These are phyloP conservation scores for Xylariaceae sp. DNA, from an alignment of 2,329 filamentous ascomycete species.

Conservation along the genomic window DNA sequence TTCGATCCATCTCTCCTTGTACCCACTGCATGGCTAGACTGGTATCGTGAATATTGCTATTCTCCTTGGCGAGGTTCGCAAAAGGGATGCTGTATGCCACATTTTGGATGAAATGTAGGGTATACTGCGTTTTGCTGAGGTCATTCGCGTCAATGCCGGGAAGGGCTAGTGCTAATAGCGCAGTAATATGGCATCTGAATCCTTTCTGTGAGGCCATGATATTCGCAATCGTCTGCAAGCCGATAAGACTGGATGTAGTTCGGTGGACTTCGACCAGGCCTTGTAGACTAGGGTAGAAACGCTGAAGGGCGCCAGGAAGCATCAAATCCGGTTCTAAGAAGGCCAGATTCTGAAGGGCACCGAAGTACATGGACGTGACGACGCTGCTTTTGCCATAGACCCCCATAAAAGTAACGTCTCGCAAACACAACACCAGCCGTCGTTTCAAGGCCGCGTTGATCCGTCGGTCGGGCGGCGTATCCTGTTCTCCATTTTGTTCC, in stretches of 20 bases:
- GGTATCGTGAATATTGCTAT: slow-evolving; percentile 63
- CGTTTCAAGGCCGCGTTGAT: slow-evolving; percentile 77
- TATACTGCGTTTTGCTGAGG: slow-evolving; percentile 91
- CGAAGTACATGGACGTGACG: slow-evolving; percentile 86
- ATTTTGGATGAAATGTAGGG: slow-evolving; percentile 89
- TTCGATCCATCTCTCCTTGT: slow-evolving; percentile 84
- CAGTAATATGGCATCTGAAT: slow-evolving; percentile 94
- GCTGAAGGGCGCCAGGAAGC: slow-evolving; percentile 84
- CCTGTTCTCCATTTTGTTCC: slow-evolving; percentile 86
- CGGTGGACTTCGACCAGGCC: slow-evolving; percentile 95
- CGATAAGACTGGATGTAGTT: slow-evolving; percentile 87
- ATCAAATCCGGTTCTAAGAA: slow-evolving; percentile 89
- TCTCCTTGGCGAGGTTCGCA: slow-evolving; percentile 67
- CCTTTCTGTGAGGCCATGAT: slow-evolving; percentile 90
- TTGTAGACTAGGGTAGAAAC: slow-evolving; percentile 95
- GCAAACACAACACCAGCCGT: slow-evolving; percentile 82
- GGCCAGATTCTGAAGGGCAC: slow-evolving; percentile 80
- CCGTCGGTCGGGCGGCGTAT: slow-evolving; percentile 71
- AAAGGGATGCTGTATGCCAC: slow-evolving; percentile 96
- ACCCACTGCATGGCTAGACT: slow-evolving; percentile 87
- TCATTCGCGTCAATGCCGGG: slow-evolving; percentile 98
- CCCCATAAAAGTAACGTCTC: slow-evolving; percentile 96
- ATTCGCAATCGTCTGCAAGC: slow-evolving; percentile 85
- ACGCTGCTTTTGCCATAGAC: slow-evolving; percentile 94
- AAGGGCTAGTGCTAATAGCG: slow-evolving; percentile 82